Evolutionary conservation across 441 rosid species (phyloP).

Genomic region (Erodium moschatum): DNA sequence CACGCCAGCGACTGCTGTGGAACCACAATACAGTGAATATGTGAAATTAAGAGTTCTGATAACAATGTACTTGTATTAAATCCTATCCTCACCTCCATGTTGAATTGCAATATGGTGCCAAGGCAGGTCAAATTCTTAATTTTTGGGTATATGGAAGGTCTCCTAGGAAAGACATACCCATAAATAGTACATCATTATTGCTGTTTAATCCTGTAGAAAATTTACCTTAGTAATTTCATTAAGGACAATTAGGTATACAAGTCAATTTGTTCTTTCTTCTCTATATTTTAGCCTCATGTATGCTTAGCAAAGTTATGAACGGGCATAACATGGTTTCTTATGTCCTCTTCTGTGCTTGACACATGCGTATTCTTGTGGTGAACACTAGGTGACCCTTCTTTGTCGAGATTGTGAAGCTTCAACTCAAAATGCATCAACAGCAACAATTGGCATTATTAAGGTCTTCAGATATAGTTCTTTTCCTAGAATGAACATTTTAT

Average conservation of each 20-base stretch:
- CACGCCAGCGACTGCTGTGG: background rate
- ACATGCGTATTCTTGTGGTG: slow-evolving; percentile 2
- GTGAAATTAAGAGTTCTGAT: background rate
- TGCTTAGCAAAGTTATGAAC: background rate
- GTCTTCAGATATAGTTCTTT: slow-evolving; percentile 34
- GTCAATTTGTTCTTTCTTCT: background rate
- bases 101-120: background rate
- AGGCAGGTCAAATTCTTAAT: background rate
- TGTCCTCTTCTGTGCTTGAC: background rate
- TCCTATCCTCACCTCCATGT: background rate
- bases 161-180: background rate
- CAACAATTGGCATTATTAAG: slow-evolving; percentile 93
- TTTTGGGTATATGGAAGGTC: background rate
- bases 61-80: background rate
- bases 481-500: slow-evolving; percentile 17
- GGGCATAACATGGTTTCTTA: background rate
- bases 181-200: background rate
- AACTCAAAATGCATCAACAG: slow-evolving; percentile 54
- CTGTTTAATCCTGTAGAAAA: background rate
- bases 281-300: background rate
- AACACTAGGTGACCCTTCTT: slow-evolving; percentile 70
- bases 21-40: background rate
- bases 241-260: background rate
- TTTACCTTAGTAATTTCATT: background rate
- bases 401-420: slow-evolving; percentile 72